Evolutionary conservation across 805 yeast species (phyloP).

Genomic region (Nakazawaea ambrosiae): DNA sequence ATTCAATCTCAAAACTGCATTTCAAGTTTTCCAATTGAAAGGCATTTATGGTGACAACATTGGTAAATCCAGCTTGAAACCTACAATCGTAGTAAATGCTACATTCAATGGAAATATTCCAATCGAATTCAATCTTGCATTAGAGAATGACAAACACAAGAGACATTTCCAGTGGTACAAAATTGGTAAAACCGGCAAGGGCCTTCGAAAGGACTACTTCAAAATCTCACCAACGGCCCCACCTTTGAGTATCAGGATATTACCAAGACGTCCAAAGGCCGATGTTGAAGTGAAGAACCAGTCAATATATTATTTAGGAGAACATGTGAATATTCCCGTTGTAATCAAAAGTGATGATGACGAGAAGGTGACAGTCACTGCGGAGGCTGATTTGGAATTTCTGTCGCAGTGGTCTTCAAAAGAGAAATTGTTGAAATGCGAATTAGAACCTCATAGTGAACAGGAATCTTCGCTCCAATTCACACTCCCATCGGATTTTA

Average conservation of each 20-base stretch:
- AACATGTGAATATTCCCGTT: constrained; percentile 19
- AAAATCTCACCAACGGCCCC: constrained; percentile 11
- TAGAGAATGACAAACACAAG: background rate
- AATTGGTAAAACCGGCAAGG: background rate
- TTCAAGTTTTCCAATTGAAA: background rate
- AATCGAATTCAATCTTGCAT: background rate
- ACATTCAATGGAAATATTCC: background rate
- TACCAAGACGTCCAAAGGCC: constrained; percentile 33
- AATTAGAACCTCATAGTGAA: background rate
- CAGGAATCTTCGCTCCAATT: background rate
- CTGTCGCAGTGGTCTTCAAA: constrained; percentile 1
- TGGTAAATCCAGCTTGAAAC: constrained; percentile 1
- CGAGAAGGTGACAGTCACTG: constrained; percentile 23
- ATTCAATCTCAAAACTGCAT: background rate
- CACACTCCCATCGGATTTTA: background rate
- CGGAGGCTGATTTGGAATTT: constrained; percentile 13
- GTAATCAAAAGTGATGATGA: constrained; percentile 24
- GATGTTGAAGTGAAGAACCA: constrained; percentile 18
- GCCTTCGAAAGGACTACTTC: constrained; percentile 2
- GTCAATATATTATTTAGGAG: constrained; percentile 25
- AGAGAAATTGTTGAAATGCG: background rate
- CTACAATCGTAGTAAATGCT: background rate
- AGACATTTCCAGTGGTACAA: background rate
- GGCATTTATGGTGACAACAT: constrained; percentile 1
- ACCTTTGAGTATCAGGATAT: constrained; percentile 21